Evolutionary conservation across 1,284 basidiomycete genomes (phyloP).

Genomic region (Heliocybe sulcata): DNA sequence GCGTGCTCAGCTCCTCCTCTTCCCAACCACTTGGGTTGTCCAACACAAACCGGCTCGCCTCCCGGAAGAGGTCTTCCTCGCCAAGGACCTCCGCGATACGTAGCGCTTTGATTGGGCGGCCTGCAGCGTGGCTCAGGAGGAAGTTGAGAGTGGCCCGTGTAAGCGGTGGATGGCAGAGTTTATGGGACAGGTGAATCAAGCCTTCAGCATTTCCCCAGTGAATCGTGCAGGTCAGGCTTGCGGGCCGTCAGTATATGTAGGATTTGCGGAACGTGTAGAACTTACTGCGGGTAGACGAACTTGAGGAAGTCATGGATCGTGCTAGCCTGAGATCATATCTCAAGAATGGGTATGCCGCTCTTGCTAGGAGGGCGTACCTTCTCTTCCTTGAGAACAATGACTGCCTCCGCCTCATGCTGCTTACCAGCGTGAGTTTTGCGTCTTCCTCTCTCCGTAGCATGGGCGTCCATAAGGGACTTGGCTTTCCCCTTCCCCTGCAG

Average conservation of each 20-base stretch:
- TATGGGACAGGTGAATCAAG: slow-evolving; percentile 81
- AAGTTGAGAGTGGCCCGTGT: slow-evolving; percentile 80
- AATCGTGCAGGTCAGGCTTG: slow-evolving; percentile 80
- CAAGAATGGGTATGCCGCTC: neutral
- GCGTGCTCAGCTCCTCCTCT: slow-evolving; percentile 72
- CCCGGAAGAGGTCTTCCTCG: slow-evolving; percentile 84
- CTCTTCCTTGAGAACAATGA: slow-evolving; percentile 79
- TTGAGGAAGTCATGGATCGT: slow-evolving; percentile 84
- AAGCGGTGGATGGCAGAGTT: slow-evolving; percentile 76
- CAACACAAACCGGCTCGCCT: slow-evolving; percentile 83
- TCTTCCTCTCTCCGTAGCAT: neutral
- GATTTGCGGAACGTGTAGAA: neutral
- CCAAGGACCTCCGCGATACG: slow-evolving; percentile 83
- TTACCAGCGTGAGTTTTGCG: neutral
- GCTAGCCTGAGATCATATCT: slow-evolving; percentile 40
- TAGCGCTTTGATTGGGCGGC: slow-evolving; percentile 86
- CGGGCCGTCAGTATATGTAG: slow-evolving; percentile 3
- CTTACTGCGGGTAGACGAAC: slow-evolving; percentile 78
- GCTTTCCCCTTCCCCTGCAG: slow-evolving; percentile 25
- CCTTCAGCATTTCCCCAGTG: slow-evolving; percentile 91
- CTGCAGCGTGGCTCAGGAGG: slow-evolving; percentile 85
- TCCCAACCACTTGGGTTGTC: slow-evolving; percentile 86
- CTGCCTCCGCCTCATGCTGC: slow-evolving; percentile 50
- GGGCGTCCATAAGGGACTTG: neutral
- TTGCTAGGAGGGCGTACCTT: slow-evolving; percentile 33